Conservation (phyloP, 257 asterid species). For the Jaltomata sinuosa region DNA sequence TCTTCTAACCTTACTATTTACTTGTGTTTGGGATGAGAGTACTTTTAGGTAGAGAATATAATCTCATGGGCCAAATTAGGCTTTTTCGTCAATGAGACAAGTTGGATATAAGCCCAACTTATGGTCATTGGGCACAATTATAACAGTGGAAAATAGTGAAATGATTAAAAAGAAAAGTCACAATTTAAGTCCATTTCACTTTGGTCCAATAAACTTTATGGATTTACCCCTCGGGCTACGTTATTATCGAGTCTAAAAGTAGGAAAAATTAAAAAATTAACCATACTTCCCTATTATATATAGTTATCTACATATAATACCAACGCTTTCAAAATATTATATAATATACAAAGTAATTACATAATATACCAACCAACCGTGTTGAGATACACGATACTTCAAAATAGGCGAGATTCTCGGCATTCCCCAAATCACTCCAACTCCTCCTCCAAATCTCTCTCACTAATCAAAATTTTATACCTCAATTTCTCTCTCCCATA, state of each 20-base stretch:
- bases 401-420: too few relatives aligned
- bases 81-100: not conserved
- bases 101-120: not conserved
- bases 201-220: not conserved
- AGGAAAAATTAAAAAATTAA: too few relatives aligned
- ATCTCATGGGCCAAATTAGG: not conserved
- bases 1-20: not conserved
- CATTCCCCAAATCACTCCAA: too few relatives aligned
- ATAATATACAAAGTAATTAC: too few relatives aligned
- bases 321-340: too few relatives aligned
- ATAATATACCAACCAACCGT: too few relatives aligned
- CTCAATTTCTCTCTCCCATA: too few relatives aligned
- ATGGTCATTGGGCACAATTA: not conserved
- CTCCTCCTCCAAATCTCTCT: too few relatives aligned
- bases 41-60: not conserved
- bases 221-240: not conserved
- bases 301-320: too few relatives aligned
- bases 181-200: not conserved
- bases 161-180: not conserved
- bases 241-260: not conserved
- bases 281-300: too few relatives aligned
- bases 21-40: not conserved
- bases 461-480: too few relatives aligned
- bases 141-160: not conserved
- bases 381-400: too few relatives aligned